These are phyloP conservation scores for Paecilomyces fulvus DNA, from an alignment of 2,329 filamentous ascomycete genomes.

Conservation along the genomic window DNA sequence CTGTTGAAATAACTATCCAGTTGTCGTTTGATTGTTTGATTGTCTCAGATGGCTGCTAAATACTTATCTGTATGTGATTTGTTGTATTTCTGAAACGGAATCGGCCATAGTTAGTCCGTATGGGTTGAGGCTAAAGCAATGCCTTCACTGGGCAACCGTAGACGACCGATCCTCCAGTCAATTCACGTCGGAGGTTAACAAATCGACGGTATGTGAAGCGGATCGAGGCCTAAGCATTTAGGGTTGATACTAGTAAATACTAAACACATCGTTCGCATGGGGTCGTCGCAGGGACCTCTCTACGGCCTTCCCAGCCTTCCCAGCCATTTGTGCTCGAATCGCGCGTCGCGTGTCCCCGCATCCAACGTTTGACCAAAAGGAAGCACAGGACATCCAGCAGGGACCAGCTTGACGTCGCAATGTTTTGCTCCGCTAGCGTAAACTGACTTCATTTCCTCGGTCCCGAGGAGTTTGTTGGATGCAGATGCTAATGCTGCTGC, in stretches of 20 bases:
- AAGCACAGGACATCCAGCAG: slow-evolving; percentile 2
- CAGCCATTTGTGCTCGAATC: slow-evolving; percentile 1
- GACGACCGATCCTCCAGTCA: not conserved
- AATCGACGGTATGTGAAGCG: not conserved
- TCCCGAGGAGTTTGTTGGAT: not conserved
- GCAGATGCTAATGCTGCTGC: slow-evolving; percentile 4
- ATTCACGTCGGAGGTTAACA: not conserved
- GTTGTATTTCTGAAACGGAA: not conserved
- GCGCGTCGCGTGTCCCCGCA: slow-evolving; percentile 15
- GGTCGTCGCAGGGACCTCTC: slow-evolving; percentile 4
- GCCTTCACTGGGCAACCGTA: not conserved
- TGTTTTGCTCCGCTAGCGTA: not conserved
- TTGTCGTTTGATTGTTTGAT: too few species aligned
- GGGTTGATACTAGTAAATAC: not conserved
- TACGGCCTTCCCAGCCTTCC: not conserved
- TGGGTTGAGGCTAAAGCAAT: not conserved
- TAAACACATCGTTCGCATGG: not conserved
- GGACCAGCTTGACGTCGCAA: not conserved
- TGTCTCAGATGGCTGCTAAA: not conserved
- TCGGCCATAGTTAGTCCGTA: not conserved
- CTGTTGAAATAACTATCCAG: not conserved
- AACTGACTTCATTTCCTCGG: not conserved
- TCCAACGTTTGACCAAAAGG: slow-evolving; percentile 10
- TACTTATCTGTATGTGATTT: not conserved
- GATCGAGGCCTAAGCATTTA: not conserved